Evolutionary conservation across 106 monocot species (phyloP).

Genomic region (Apostasia shenzhenica): DNA sequence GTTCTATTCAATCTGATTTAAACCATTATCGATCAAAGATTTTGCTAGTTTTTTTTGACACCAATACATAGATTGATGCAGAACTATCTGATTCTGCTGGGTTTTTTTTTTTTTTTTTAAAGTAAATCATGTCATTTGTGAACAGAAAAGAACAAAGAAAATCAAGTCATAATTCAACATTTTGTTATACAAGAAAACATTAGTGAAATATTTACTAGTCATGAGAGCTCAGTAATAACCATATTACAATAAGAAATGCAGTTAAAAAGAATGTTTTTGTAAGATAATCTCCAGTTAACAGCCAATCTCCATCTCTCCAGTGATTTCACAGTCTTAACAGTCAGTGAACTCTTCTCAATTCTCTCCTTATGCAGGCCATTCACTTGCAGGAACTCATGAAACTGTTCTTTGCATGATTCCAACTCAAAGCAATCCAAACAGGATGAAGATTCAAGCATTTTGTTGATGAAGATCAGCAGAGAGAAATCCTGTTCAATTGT

Average conservation of each 20-base stretch:
- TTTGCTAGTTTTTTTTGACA: too few species aligned
- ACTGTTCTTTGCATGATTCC: conserved; percentile 16
- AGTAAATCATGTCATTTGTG: too few species aligned
- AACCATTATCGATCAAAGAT: too few species aligned
- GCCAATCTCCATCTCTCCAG: conserved; percentile 70
- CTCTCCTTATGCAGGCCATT: conserved; percentile 16
- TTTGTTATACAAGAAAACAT: too few species aligned
- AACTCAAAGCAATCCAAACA: neutral
- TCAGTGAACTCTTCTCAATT: conserved; percentile 4
- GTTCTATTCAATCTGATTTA: too few species aligned
- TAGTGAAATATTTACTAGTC: too few species aligned
- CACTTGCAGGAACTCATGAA: conserved; percentile 23
- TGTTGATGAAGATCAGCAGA: conserved; percentile 23
- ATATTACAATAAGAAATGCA: conserved; percentile 65
- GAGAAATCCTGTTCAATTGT: conserved; percentile 34
- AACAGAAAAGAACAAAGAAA: too few species aligned
- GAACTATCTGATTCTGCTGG: too few species aligned
- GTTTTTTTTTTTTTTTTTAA: too few species aligned
- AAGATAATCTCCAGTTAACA: conserved; percentile 62
- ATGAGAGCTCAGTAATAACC: conserved; percentile 23
- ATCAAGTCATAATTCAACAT: too few species aligned
- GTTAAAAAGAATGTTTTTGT: conserved; percentile 45
- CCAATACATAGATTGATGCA: too few species aligned
- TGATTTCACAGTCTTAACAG: conserved; percentile 31
- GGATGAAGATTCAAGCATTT: conserved; percentile 19